Evolutionary conservation across 345 rosid genomes (phyloP).

Genomic region (Punica granatum): DNA sequence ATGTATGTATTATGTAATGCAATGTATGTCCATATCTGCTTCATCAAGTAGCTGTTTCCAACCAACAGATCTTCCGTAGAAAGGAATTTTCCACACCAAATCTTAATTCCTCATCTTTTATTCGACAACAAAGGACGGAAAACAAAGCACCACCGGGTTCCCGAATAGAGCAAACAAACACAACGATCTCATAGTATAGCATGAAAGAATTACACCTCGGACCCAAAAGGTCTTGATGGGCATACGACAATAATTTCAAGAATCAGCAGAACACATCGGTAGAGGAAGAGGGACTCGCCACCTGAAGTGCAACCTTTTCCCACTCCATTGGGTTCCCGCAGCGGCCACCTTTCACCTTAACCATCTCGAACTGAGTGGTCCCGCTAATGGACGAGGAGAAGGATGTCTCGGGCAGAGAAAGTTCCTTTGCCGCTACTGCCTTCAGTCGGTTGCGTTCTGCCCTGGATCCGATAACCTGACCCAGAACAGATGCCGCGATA

Average conservation of each 20-base stretch:
- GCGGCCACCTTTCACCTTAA: conserved; percentile 14
- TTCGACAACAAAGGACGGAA: neutral
- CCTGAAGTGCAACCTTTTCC: conserved; percentile 30
- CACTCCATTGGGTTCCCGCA: conserved; percentile 31
- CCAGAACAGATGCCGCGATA: conserved; percentile 76
- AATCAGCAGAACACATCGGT: conserved; percentile 21
- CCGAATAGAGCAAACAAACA: neutral
- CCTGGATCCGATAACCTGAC: conserved; percentile 96
- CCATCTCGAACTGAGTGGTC: conserved; percentile 20
- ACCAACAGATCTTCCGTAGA: too few relatives aligned
- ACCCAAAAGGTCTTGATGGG: neutral
- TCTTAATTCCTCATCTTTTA: neutral
- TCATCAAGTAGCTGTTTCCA: too few relatives aligned
- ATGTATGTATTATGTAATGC: too few relatives aligned
- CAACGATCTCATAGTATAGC: neutral
- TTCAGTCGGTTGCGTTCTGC: conserved; percentile 79
- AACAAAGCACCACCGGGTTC: neutral
- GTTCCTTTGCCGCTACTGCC: conserved; percentile 36
- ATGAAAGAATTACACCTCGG: neutral
- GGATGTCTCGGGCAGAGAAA: conserved; percentile 14
- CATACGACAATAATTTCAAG: neutral
- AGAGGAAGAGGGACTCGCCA: conserved; percentile 28
- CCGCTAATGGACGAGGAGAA: conserved; percentile 3
- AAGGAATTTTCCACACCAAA: neutral
- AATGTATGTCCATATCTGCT: too few relatives aligned